Evolutionary conservation across 306 rosid species (phyloP).

Genomic region (Corylus heterophylla): DNA sequence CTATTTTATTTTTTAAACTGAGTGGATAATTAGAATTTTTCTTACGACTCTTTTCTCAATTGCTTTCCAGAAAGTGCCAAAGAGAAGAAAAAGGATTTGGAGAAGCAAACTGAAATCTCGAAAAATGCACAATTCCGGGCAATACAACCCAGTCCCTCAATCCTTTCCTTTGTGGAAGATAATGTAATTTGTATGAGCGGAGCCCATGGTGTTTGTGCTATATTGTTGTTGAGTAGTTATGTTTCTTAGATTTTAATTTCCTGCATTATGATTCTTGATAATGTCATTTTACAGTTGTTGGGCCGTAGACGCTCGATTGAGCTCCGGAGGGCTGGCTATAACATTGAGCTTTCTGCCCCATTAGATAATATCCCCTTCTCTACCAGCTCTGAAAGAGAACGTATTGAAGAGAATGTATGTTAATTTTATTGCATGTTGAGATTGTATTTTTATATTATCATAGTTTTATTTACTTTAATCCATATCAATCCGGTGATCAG

Average conservation of each 20-base stretch:
- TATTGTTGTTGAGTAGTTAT: slow-evolving; percentile 3
- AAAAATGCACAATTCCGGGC: slow-evolving; percentile 85
- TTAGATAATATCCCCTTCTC: slow-evolving; percentile 80
- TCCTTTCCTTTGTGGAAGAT: slow-evolving; percentile 84
- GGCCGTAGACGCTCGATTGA: slow-evolving; percentile 89
- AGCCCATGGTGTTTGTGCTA: slow-evolving; percentile 29
- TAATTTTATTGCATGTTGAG: slow-evolving; percentile 16
- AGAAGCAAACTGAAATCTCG: slow-evolving; percentile 60
- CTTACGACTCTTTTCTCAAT: slow-evolving; percentile 2
- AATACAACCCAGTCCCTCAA: slow-evolving; percentile 83
- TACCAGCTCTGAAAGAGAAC: slow-evolving; percentile 66
- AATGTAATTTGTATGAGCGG: slow-evolving; percentile 73
- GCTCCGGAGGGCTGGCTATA: slow-evolving; percentile 84
- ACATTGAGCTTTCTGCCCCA: slow-evolving; percentile 84
- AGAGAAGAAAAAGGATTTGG: slow-evolving; percentile 51
- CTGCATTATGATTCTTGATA: slow-evolving; percentile 16
- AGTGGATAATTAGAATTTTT: background rate
- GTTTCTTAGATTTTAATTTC: slow-evolving; percentile 29
- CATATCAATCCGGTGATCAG: background rate
- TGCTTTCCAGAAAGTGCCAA: slow-evolving; percentile 55
- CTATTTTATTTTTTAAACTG: background rate
- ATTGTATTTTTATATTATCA: background rate
- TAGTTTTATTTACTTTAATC: background rate
- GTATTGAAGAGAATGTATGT: slow-evolving; percentile 76
- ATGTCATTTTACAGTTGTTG: slow-evolving; percentile 54